phyloP scores from a whole-genome alignment of 805 yeast species.

The Blastobotrys attinorum region DNA sequence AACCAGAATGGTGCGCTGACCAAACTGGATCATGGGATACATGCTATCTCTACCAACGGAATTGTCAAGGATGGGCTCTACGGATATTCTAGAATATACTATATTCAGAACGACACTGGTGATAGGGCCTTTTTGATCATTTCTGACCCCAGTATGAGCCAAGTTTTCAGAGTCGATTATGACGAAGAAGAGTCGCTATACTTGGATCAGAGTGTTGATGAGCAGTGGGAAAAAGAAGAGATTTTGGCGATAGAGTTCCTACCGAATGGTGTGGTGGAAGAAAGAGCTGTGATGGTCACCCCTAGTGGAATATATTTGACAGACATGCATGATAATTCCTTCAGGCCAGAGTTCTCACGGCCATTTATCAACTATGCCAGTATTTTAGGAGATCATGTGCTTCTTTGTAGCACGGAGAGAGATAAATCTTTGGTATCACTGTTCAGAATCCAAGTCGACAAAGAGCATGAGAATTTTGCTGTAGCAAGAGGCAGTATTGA shows the following conservation, averaged over 20 bases:
- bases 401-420: neutral
- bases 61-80: too few species aligned
- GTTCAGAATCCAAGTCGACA: neutral
- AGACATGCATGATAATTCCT: constrained; percentile 6
- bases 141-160: constrained; percentile 9
- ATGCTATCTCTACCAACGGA: neutral
- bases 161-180: constrained; percentile 2
- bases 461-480: neutral
- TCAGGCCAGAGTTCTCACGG: too few species aligned
- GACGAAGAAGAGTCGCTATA: neutral
- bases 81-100: constrained; percentile 8
- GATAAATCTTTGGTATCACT: neutral
- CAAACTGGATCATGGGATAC: constrained; percentile 8
- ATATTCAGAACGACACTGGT: constrained; percentile 1
- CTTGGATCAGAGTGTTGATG: neutral
- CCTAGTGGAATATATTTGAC: constrained; percentile 4
- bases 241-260: constrained; percentile 5
- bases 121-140: constrained; percentile 3
- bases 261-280: constrained; percentile 4
- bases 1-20: constrained; percentile 11
- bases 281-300: constrained; percentile 5
- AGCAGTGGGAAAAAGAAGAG: neutral
- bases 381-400: neutral
- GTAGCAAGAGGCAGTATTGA: neutral
- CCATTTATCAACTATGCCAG: neutral